phyloP scores from a whole-genome alignment of 345 rosid genomes.

The Limnanthes douglasii region DNA sequence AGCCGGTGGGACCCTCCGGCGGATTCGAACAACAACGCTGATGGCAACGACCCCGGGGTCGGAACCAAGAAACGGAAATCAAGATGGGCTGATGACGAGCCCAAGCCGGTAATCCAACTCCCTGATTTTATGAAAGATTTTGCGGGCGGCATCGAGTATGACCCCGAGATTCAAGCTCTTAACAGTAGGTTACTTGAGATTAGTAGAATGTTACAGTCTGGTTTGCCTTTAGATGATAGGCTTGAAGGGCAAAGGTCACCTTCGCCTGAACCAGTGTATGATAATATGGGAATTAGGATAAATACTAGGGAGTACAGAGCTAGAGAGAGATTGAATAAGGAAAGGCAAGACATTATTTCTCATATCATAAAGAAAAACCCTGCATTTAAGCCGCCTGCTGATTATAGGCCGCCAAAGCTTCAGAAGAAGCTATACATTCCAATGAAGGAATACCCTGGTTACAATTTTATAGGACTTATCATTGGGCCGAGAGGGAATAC shows the following conservation, averaged over 20 bases:
- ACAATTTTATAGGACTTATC: constrained; percentile 82
- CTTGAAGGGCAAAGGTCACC: constrained; percentile 94
- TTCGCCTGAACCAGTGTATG: constrained; percentile 91
- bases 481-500: constrained; percentile 97
- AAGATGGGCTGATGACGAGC: constrained; percentile 91
- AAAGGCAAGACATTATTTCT: constrained; percentile 84
- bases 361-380: constrained; percentile 88
- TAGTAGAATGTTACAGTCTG: constrained; percentile 68
- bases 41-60: constrained; percentile 26
- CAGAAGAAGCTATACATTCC: constrained; percentile 95
- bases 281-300: constrained; percentile 84
- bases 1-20: constrained; percentile 85
- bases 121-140: constrained; percentile 91
- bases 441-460: constrained; percentile 87
- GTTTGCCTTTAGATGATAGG: constrained; percentile 69
- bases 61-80: constrained; percentile 70
- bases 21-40: constrained; percentile 17
- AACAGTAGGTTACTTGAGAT: constrained; percentile 78
- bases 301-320: constrained; percentile 86
- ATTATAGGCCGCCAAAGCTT: constrained; percentile 91
- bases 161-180: constrained; percentile 79
- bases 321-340: constrained; percentile 71
- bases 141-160: constrained; percentile 87
- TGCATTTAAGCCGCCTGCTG: constrained; percentile 91
- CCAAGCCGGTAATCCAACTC: constrained; percentile 68